These are phyloP conservation scores for Paramecium caudatum DNA, from an alignment of 73 alveolate species.

Conservation along the genomic window DNA sequence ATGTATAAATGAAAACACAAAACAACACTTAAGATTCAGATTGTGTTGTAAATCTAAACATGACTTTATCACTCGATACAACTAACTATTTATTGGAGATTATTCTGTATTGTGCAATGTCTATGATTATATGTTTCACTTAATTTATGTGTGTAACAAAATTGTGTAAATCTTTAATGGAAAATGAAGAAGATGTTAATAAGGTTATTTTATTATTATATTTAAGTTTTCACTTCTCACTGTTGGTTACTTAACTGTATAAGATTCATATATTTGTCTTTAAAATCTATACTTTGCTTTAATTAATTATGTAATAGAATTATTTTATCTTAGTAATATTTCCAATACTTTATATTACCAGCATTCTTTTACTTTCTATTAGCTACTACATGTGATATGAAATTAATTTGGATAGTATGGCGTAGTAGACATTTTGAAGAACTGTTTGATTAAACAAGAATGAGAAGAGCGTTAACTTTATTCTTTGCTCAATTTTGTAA, in stretches of 20 bases:
- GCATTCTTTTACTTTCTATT: slow-evolving; percentile 57
- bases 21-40: not conserved
- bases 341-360: slow-evolving; percentile 54
- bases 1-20: not conserved
- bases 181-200: slow-evolving; percentile 44
- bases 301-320: slow-evolving; percentile 4
- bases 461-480: slow-evolving; percentile 51
- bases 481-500: slow-evolving; percentile 60
- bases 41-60: not conserved
- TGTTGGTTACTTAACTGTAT: slow-evolving; percentile 6
- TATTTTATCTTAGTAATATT: slow-evolving; percentile 4
- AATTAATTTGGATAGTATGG: slow-evolving; percentile 54
- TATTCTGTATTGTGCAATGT: slow-evolving; percentile 31
- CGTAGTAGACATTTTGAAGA: slow-evolving; percentile 42
- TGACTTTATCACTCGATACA: not conserved
- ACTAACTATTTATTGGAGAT: slow-evolving; percentile 13
- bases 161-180: slow-evolving; percentile 28
- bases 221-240: slow-evolving; percentile 22
- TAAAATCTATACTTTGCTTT: slow-evolving; percentile 37
- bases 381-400: slow-evolving; percentile 68
- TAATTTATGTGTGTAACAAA: slow-evolving; percentile 52
- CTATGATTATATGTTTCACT: slow-evolving; percentile 62
- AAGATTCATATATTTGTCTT: slow-evolving; percentile 44
- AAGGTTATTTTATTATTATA: not conserved
- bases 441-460: slow-evolving; percentile 1